Base-by-base conservation (phyloP, 2,329 filamentous ascomycete genomes). In the Exophiala sp. region DNA sequence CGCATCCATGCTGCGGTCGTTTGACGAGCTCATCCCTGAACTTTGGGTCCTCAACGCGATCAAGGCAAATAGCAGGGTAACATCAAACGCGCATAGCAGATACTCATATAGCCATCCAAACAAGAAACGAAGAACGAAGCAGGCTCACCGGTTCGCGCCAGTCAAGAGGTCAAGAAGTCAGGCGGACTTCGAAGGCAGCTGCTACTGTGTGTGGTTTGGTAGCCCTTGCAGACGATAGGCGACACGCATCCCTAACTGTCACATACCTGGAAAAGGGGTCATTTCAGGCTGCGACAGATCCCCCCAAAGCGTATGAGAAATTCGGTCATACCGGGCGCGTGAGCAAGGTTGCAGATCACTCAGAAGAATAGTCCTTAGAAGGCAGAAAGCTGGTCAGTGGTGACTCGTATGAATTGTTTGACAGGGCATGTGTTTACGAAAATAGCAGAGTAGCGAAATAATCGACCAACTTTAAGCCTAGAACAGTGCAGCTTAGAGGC, bases 1-100 rank as follows among this genome's bases (percentile, higher is more conserved):
- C 11, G 52, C 51, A 11, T 59, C 50, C 21, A 34, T 29, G 50
- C 43, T 52, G 16, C 12, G 42, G 45, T 54, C 38, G 51, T 44
- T 46, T 5, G 50, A n/a, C 5, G 53, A 11, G 24, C 34, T 54
- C 57, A 47, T 49, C 39, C 20, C 53, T 34, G 45, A 6, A 14
- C n/a, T 20, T 34, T 39, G 14, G 24, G 14, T 49, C 20, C 24
- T 21, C 33, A 36, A 34, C 11, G 14, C 14, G 4, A 32, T 10
- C 42, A 44, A 14, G 43, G 5, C 24, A 42, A 34, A 21, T 6
- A n/a, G 29, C 14, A 12, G 38, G 18, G 10, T 43, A 29, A 29
- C 24, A 29, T 49, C 32, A 35, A 48, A 40, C 43, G 43, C 11
- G 35, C 35, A 3, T 8, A 24, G 41, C n/a, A n/a, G 41, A 41